Conservation (phyloP, 116 monocot species). For the Papilionanthe hybrid region DNA sequence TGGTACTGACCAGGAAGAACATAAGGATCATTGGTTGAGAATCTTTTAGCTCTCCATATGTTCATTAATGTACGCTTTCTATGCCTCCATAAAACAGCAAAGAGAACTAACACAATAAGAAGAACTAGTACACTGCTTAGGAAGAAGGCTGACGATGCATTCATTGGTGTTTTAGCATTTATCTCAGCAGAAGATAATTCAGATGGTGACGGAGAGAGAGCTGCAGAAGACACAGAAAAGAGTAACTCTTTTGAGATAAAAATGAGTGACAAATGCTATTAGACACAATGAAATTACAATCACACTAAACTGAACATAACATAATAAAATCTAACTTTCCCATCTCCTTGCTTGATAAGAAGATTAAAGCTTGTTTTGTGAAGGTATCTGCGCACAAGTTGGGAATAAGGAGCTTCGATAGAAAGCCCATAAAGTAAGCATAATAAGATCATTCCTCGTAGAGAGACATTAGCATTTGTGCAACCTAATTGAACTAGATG, state of each 20-base stretch:
- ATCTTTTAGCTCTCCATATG: conserved; percentile 5
- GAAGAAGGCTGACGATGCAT: conserved; percentile 14
- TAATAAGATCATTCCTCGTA: background rate
- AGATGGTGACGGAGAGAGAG: background rate
- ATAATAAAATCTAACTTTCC: background rate
- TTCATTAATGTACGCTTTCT: conserved; percentile 17
- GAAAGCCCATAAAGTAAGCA: background rate
- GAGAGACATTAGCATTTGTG: no score
- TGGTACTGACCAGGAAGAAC: conserved; percentile 16
- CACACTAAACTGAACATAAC: background rate
- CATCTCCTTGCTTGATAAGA: background rate
- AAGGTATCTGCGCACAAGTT: background rate
- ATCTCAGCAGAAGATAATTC: background rate
- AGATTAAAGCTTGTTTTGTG: background rate
- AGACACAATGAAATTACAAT: background rate
- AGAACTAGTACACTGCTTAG: conserved; percentile 20
- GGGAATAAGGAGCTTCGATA: background rate
- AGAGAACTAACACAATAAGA: conserved; percentile 11
- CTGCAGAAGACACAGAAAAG: background rate
- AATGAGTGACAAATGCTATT: background rate
- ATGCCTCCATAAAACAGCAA: conserved; percentile 31
- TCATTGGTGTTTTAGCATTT: conserved; percentile 3
- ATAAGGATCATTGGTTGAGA: background rate
- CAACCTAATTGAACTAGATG: no score
- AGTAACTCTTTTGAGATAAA: background rate